These are phyloP conservation scores for Fusarium napiforme DNA, from an alignment of 2,329 filamentous ascomycete species.

Conservation along the genomic window DNA sequence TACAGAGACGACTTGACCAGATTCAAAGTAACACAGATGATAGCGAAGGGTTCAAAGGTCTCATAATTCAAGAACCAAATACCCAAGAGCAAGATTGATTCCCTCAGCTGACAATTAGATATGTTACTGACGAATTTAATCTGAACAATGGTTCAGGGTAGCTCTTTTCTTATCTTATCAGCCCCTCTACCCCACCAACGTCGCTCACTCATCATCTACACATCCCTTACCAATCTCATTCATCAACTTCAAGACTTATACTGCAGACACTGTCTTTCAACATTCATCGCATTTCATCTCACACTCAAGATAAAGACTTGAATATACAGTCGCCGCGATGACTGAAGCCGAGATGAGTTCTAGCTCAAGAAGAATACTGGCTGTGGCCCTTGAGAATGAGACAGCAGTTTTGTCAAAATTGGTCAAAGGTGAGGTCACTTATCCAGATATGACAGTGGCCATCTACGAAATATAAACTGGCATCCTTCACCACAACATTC, in stretches of 20 bases:
- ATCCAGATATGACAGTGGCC: not conserved
- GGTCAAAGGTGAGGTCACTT: constrained; percentile 60
- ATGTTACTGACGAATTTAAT: not conserved
- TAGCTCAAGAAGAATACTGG: constrained; percentile 62
- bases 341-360: constrained; percentile 37
- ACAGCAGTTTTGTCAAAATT: constrained; percentile 60
- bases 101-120: not conserved
- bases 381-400: constrained; percentile 62
- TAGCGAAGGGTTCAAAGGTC: rapidly evolving
- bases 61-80: rapidly evolving
- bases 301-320: rapidly evolving
- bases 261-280: not conserved
- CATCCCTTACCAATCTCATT: constrained; percentile 30
- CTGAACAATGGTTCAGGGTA: constrained; percentile 5
- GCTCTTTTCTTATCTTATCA: constrained; percentile 26
- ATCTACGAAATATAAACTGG: not conserved
- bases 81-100: rapidly evolving
- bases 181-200: constrained; percentile 4
- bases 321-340: constrained; percentile 6
- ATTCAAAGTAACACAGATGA: rapidly evolving
- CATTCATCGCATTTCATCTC: not conserved
- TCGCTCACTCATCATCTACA: constrained; percentile 36
- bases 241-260: constrained; percentile 8
- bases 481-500: not conserved
- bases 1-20: rapidly evolving